Evolutionary conservation across 305 asterid species (phyloP).

Genomic region (Solanum hybrid): DNA sequence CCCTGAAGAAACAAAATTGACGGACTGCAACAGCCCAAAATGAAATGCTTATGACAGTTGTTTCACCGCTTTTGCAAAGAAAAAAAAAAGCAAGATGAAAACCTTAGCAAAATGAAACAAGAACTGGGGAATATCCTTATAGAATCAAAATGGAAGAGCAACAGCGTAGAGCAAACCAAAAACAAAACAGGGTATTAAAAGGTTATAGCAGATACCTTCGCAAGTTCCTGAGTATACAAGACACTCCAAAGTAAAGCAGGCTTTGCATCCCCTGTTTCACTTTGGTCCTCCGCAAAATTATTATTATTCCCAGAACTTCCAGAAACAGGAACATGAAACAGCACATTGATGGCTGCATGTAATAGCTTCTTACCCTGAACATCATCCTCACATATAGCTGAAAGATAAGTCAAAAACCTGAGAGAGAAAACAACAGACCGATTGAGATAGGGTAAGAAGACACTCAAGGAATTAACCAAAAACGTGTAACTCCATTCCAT

Average conservation of each 20-base stretch:
- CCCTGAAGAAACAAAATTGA: neutral
- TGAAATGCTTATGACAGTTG: neutral
- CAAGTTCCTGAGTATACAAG: slow-evolving; percentile 20
- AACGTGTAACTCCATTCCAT: neutral
- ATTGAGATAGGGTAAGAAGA: neutral
- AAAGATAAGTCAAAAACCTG: slow-evolving; percentile 77
- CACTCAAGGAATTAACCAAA: neutral
- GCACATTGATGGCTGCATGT: slow-evolving; percentile 41
- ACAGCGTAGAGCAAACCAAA: neutral
- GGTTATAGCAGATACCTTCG: slow-evolving; percentile 10
- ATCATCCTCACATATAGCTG: slow-evolving; percentile 18
- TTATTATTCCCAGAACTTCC: slow-evolving; percentile 21
- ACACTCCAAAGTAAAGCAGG: slow-evolving; percentile 28
- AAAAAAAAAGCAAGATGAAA: neutral
- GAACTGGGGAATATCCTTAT: neutral
- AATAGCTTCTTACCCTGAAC: slow-evolving; percentile 24
- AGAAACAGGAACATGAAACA: slow-evolving; percentile 41
- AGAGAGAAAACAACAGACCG: slow-evolving; percentile 4
- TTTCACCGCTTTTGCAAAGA: neutral
- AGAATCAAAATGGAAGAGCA: neutral
- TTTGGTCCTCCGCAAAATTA: neutral
- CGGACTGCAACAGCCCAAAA: neutral
- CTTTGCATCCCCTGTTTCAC: neutral
- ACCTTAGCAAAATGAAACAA: neutral
- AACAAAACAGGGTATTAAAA: neutral